Base-by-base conservation (phyloP, 768 basidiomycete species). In the Mycena haematopus region DNA sequence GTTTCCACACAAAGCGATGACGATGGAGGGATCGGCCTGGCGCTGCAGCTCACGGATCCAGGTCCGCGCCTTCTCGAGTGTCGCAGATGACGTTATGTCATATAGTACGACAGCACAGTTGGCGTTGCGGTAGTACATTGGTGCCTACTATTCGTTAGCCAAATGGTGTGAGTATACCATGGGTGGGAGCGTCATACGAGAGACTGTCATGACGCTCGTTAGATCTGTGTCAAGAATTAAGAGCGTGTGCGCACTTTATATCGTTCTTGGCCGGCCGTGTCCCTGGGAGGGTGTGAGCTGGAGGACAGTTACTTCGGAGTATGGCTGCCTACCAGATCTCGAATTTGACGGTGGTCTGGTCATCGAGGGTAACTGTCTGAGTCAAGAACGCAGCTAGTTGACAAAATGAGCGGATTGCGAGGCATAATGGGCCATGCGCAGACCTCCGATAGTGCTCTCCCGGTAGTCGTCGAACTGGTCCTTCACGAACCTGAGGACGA, bases 31-130 rank as follows among this genome's bases (percentile, higher is more conserved):
- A 74, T 99, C 96, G 59, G 96, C 96, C 78, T 98, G 96, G 57
- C 96, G 93, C 73, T 97, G 95, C 2, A 99, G 87, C 76, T 98
- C 96, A 54, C 92, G 85, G 73, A 99, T 96, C 96, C 96, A 99
- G 66, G 89, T 89, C 69, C 91, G 90, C 29, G 96, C 96, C 78
- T 96, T 97, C 80, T 96, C 93, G 65, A 96, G 86, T 2, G 96
- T 96, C 24, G 93, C 83, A 9, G 90, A 74, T 73, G 94, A 91
- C 44, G 97, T 99, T 75, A 99, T 96, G 77, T 99, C 97, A 74
- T 95, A 96, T 22, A 95, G 94, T 50, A 95, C 95, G 27, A 96
- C 92, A 25, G 95, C 94, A 70, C 93, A 95, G 71, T 95, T 92
- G 71, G 93, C 93, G 67, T 94, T 94, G 67, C 94, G 90, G 78